Evolutionary conservation across 768 basidiomycete species (phyloP), one percentile per base, ranked within the genome.

Genomic region (Lanmaoa rubissima): DNA sequence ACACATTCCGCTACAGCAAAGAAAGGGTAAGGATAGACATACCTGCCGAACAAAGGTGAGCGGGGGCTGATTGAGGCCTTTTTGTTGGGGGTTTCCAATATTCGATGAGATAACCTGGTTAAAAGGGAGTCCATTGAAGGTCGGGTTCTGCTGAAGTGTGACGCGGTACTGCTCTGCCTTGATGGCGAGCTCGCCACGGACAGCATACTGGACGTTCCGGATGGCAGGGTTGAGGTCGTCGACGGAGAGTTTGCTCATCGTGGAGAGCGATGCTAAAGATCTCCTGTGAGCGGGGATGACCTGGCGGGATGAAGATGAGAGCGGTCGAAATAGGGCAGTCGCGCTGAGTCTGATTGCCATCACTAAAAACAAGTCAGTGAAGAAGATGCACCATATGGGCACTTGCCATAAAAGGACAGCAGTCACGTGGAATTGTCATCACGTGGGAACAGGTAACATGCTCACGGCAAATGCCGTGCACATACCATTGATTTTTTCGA

Each of bases 41-140:
- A 90, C 94, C 88, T 98, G 96, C 53, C 96, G 80, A 57, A 85
- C 82, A 70, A 92, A 98, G 5, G 96, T 97, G 58, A 98, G 83
- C 2, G 95, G 92, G 6, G 87, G 83, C 70, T 99, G 96, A 73
- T 98, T 87, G 51, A 99, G 80, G 0, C 94, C 94, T 64, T 86
- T 88, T 74, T 98, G 95, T 74, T 99, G 96, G 0, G 97, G 96
- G 68, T 99, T 98, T 11, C 96, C 96, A 58, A 99, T 99, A 76
- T 98, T 99, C 59, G 93, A 92, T 31, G 85, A 89, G 71, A 97
- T 96, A 73, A 98, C 80, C 64, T 84, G 83, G 70, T 85, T 82
- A 74, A 98, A 99, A 16, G 94, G 93, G 16, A 98, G 80, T 19
- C 76, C 77, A 61, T 82, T 75, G 55, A 77, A 14, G 3, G 34